A percentile compares a stretch with the other conserved stretches of the same genome.
phyloP scores from a whole-genome alignment of 2,329 filamentous ascomycete species.

The Xylariales sp. region DNA sequence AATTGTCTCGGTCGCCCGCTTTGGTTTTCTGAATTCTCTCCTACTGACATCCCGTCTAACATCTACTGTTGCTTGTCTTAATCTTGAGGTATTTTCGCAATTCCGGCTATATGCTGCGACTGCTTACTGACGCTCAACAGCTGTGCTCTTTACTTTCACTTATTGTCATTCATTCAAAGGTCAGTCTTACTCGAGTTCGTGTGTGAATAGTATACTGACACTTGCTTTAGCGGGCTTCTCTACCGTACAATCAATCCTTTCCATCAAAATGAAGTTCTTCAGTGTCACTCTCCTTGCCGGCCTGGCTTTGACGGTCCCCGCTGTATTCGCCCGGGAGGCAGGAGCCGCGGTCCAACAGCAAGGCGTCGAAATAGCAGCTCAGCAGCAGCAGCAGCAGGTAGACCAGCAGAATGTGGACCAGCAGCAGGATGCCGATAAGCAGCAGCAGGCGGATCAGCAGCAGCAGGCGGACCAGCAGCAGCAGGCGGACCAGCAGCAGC shows the following conservation, averaged over 20 bases:
- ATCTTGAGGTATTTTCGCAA: too few relatives aligned
- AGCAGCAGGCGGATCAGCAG: not conserved
- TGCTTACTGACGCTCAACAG: slow-evolving; percentile 16
- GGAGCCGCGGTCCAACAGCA: not conserved
- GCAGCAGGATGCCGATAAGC: not conserved
- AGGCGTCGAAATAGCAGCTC: not conserved
- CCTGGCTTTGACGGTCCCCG: slow-evolving; percentile 17
- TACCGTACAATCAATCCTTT: slow-evolving; percentile 9
- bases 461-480: not conserved
- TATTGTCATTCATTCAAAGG: slow-evolving; percentile 22
- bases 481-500: slow-evolving; percentile 4
- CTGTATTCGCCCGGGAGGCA: slow-evolving; percentile 10
- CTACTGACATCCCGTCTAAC: not conserved
- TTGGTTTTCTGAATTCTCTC: too few relatives aligned
- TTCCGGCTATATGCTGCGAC: too few relatives aligned
- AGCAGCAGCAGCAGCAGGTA: not conserved
- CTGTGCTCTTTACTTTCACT: slow-evolving; percentile 24
- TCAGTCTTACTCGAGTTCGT: slow-evolving; percentile 12
- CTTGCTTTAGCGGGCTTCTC: not conserved
- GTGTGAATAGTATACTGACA: not conserved
- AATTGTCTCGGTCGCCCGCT: too few relatives aligned
- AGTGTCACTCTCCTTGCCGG: slow-evolving; percentile 19
- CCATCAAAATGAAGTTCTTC: slow-evolving; percentile 22
- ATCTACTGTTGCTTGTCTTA: not conserved
- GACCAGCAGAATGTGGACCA: not conserved